These are phyloP conservation scores for Mycena galericulata DNA, from an alignment of 768 basidiomycete genomes.

Conservation along the genomic window DNA sequence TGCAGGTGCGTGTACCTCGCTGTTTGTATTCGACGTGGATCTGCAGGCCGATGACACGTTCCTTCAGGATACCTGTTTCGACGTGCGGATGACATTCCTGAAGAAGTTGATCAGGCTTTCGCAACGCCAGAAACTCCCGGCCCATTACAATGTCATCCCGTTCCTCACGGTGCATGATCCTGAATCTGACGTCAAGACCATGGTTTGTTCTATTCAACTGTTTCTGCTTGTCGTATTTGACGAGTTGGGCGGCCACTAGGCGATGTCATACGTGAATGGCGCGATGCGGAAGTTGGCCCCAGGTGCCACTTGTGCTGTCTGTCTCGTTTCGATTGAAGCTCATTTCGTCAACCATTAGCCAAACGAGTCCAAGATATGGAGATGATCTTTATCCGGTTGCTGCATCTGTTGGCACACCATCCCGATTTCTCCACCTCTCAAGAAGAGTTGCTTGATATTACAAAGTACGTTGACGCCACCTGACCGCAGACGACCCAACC, in stretches of 20 bases:
- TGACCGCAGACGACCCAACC: neutral
- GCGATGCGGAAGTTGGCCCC: constrained; percentile 60
- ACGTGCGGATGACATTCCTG: constrained; percentile 85
- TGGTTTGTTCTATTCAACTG: constrained; percentile 58
- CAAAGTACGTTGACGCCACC: constrained; percentile 67
- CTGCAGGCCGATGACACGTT: constrained; percentile 15
- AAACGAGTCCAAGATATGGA: constrained; percentile 79
- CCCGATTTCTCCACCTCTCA: constrained; percentile 84
- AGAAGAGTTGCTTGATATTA: constrained; percentile 81
- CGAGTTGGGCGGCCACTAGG: constrained; percentile 49
- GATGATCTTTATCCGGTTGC: constrained; percentile 83
- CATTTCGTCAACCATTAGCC: constrained; percentile 51
- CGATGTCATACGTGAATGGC: constrained; percentile 65
- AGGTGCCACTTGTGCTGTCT: constrained; percentile 46
- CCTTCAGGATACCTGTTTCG: constrained; percentile 84
- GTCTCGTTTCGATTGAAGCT: neutral
- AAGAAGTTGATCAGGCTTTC: constrained; percentile 77
- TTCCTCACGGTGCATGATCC: constrained; percentile 95
- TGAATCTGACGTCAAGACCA: constrained; percentile 78
- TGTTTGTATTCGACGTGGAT: neutral
- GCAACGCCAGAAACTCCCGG: constrained; percentile 70
- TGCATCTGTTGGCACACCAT: constrained; percentile 93
- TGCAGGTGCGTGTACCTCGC: constrained; percentile 70
- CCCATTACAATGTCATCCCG: constrained; percentile 85
- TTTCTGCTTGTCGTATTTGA: constrained; percentile 4